phyloP scores from a whole-genome alignment of 1,139 yeast species.

The Geotrichum bryndzae region DNA sequence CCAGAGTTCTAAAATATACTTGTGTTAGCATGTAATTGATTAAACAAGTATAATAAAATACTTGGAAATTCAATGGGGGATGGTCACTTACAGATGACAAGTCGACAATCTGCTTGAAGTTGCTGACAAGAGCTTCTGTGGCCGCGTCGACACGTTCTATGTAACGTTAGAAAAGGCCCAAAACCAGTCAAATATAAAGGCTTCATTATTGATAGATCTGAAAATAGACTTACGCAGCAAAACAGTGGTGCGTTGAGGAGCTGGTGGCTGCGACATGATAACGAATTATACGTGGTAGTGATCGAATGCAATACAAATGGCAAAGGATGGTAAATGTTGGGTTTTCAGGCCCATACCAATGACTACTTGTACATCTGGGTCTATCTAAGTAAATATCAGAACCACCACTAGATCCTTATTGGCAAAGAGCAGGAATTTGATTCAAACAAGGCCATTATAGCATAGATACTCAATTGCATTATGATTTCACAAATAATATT shows the following conservation, averaged over 20 bases:
- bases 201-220: neutral
- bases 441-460: neutral
- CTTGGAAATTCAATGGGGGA: neutral
- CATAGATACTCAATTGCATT: neutral
- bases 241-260: slow-evolving; percentile 27
- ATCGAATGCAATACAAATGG: neutral
- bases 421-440: neutral
- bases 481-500: neutral
- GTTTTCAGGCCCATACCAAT: neutral
- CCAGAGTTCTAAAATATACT: slow-evolving; percentile 29
- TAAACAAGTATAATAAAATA: neutral
- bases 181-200: neutral
- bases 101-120: slow-evolving; percentile 29
- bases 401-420: neutral
- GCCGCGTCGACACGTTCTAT: slow-evolving; percentile 34
- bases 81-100: slow-evolving; percentile 25
- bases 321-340: neutral
- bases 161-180: neutral
- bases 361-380: neutral
- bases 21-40: neutral
- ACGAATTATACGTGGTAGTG: neutral
- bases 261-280: slow-evolving; percentile 18
- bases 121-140: slow-evolving; percentile 29
- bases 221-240: slow-evolving; percentile 22
- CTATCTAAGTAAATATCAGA: neutral